Evolutionary conservation across 345 rosid genomes (phyloP), one percentile per base, ranked within the genome.

Genomic region (Durio zibethinus): DNA sequence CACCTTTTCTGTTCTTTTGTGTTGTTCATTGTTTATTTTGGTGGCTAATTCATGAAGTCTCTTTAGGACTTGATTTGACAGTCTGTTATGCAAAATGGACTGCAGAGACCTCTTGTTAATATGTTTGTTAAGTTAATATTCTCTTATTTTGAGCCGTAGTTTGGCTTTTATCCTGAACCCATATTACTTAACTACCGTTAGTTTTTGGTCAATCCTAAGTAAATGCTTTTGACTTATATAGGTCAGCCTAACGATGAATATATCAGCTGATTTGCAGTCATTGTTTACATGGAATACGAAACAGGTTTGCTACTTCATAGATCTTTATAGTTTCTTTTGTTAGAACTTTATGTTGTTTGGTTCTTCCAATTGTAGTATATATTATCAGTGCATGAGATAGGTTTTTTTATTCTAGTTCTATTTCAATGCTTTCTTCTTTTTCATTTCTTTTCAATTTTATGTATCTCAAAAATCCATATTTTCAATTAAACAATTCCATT

Each of bases 211-310:
- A 21, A 53, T 36, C 65, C 75, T 72, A 61, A 80, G 10, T 35
- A 14, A 11, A 29, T 36, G 36, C 35, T 42, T 82, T 82, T 62
- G 61, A 75, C 67, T 66, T 70, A 56, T 89, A 79, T 73, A 96
- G 99, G 97, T 97, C 80, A 92, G 98, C 88, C 76, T 97, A 83
- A 90, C 91, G 23, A 66, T 97, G 89, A 95, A 97, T 81, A 88
- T 97, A 82, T 57, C 94, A 29, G 98, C 97, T 20, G 95, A 97
- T 75, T 82, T 97, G 63, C 94, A 91, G 80, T 89, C 99, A 36
- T 76, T 94, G 50, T 97, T 92, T 82, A 97, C 98, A 66, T 97
- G 99, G 99, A 97, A 97, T 87, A 94, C 99, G 6, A 94, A 97
- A 78, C 98, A 94, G 98, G 99, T 97, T 81, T 76, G 75, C 73